Conservation (phyloP, 73 alveolate species). For the Diophrys appendiculata region DNA sequence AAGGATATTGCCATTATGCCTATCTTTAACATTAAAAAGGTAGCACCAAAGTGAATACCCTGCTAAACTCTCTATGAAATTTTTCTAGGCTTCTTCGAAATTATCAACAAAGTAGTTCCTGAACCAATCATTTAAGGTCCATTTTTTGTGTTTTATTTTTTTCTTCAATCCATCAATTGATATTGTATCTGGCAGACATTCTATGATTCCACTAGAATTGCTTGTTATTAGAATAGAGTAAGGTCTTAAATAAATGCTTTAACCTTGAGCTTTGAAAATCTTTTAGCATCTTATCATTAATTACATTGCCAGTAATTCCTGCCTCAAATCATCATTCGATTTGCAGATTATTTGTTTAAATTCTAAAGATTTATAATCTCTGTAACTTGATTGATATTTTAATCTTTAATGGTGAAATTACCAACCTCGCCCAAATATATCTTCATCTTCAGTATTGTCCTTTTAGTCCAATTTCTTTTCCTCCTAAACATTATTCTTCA, state of each 20-base stretch:
- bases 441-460: slow-evolving; percentile 51
- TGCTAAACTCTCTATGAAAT: slow-evolving; percentile 97
- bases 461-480: neutral
- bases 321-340: slow-evolving; percentile 97
- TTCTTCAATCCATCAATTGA: slow-evolving; percentile 96
- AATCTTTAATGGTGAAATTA: slow-evolving; percentile 60
- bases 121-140: slow-evolving; percentile 83
- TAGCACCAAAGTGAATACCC: slow-evolving; percentile 96
- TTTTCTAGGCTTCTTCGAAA: slow-evolving; percentile 95
- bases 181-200: slow-evolving; percentile 92
- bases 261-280: slow-evolving; percentile 80
- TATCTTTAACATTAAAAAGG: slow-evolving; percentile 94
- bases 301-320: slow-evolving; percentile 96
- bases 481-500: neutral
- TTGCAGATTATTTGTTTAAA: slow-evolving; percentile 89
- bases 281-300: slow-evolving; percentile 81
- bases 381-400: slow-evolving; percentile 69
- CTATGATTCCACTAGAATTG: slow-evolving; percentile 92
- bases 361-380: slow-evolving; percentile 74
- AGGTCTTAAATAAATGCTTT: slow-evolving; percentile 87
- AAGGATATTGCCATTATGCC: slow-evolving; percentile 99
- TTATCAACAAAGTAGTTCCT: slow-evolving; percentile 76
- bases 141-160: slow-evolving; percentile 52
- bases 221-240: slow-evolving; percentile 95
- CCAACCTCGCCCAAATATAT: slow-evolving; percentile 93